These are phyloP conservation scores for Phytophthora cryptogea DNA, from an alignment of 352 stramenopile genomes.

Conservation along the genomic window DNA sequence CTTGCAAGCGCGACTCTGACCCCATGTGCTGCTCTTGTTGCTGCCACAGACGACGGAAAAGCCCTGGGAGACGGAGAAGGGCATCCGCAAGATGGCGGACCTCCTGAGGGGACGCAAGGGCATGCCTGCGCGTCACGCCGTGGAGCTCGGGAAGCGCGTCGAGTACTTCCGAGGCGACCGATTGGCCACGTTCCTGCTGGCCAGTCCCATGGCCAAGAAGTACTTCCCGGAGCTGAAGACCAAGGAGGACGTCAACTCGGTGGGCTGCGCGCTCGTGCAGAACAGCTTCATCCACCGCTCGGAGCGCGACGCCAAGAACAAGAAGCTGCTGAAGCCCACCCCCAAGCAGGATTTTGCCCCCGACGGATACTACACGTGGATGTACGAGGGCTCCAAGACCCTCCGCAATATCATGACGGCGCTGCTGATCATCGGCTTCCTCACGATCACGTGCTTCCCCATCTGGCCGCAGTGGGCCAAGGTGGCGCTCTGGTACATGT, in stretches of 20 bases:
- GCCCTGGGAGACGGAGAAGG: conserved; percentile 77
- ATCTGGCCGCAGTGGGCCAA: conserved; percentile 99
- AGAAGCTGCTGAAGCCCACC: conserved; percentile 83
- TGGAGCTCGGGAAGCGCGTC: conserved; percentile 91
- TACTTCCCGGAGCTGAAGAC: conserved; percentile 82
- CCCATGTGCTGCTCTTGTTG: conserved; percentile 1
- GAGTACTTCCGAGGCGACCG: conserved; percentile 93
- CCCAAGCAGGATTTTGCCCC: conserved; percentile 93
- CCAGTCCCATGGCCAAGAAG: conserved; percentile 77
- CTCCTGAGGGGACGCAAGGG: conserved; percentile 83
- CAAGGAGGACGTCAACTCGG: conserved; percentile 77
- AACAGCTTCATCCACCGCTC: conserved; percentile 89
- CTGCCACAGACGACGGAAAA: conserved; percentile 43
- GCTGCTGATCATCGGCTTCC: conserved; percentile 96
- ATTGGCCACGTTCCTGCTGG: conserved; percentile 79
- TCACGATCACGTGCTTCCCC: conserved; percentile 98
- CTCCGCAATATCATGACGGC: conserved; percentile 97
- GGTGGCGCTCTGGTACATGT: conserved; percentile 98
- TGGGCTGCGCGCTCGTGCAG: conserved; percentile 76
- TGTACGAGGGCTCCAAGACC: conserved; percentile 98
- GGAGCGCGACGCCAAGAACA: conserved; percentile 85
- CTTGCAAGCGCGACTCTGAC: conserved; percentile 15
- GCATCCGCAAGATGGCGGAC: conserved; percentile 83
- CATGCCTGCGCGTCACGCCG: conserved; percentile 87
- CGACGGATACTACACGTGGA: conserved; percentile 98